Conservation (phyloP, 176 grass and related monocot genomes). For the Cenchrus americanus region DNA sequence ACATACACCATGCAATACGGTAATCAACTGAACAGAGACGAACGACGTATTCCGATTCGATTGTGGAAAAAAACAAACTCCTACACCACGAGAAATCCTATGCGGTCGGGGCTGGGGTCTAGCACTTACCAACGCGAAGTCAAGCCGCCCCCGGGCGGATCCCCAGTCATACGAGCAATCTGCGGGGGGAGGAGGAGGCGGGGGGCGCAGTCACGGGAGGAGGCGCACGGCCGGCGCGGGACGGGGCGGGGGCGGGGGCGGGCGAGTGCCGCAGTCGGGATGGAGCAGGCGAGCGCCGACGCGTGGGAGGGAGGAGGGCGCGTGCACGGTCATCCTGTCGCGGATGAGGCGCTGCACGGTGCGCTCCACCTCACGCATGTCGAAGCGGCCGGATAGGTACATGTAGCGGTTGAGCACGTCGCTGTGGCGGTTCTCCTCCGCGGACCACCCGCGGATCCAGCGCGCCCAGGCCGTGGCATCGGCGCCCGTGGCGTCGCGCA, state of each 20-base stretch:
- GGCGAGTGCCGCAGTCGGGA: no score
- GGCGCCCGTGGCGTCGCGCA: slow-evolving; percentile 64
- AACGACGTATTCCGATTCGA: not conserved
- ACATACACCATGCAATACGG: not conserved
- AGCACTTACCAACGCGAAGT: not conserved
- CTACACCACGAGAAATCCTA: not conserved
- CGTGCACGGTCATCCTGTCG: no score
- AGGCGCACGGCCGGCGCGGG: no score
- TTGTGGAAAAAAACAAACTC: not conserved
- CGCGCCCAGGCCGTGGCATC: slow-evolving; percentile 69
- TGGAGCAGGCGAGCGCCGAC: no score
- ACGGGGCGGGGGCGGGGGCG: no score
- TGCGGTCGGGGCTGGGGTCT: not conserved
- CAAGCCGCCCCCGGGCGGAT: not conserved
- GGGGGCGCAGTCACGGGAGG: no score
- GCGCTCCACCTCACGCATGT: slow-evolving; percentile 78
- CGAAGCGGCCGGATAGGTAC: slow-evolving; percentile 76
- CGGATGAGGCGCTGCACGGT: slow-evolving; percentile 76
- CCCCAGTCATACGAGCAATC: not conserved
- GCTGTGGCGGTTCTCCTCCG: slow-evolving; percentile 94
- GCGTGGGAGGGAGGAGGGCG: no score
- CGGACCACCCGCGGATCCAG: slow-evolving; percentile 80
- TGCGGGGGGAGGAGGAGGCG: no score
- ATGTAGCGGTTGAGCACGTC: slow-evolving; percentile 83
- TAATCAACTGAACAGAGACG: not conserved